Evolutionary conservation across 805 yeast species (phyloP).

Genomic region (Spencermartinsiella europaea): DNA sequence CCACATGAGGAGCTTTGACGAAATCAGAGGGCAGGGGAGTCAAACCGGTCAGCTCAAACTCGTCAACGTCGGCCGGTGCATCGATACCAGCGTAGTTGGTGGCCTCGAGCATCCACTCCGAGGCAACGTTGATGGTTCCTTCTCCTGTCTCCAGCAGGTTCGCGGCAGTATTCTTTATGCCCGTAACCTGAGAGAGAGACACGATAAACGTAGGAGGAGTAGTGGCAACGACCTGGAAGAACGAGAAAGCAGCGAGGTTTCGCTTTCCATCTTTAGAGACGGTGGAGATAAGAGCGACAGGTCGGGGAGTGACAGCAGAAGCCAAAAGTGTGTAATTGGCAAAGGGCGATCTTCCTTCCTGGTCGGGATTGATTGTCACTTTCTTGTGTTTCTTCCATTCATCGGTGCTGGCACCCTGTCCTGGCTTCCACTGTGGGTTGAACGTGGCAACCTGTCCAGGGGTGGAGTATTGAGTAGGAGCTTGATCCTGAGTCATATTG

Average conservation of each 20-base stretch:
- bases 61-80: constrained; percentile 48
- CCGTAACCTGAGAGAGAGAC: constrained; percentile 41
- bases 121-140: constrained; percentile 49
- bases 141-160: constrained; percentile 50
- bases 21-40: constrained; percentile 40
- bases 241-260: constrained; percentile 61
- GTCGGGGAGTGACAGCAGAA: constrained; percentile 55
- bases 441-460: constrained; percentile 8
- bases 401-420: constrained; percentile 42
- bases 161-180: constrained; percentile 44
- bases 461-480: neutral
- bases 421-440: constrained; percentile 41
- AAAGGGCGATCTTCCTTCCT: constrained; percentile 35
- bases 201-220: constrained; percentile 58
- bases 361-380: constrained; percentile 46
- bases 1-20: constrained; percentile 54
- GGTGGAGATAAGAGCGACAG: constrained; percentile 54
- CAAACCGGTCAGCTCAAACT: constrained; percentile 52
- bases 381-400: constrained; percentile 45
- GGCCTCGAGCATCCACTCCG: constrained; percentile 63
- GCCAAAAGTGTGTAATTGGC: constrained; percentile 48
- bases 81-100: constrained; percentile 47
- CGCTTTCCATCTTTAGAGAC: constrained; percentile 37
- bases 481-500: neutral
- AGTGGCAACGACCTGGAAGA: constrained; percentile 40